Conservation (phyloP, 2,329 filamentous ascomycete genomes). For the Cercospora beticola region DNA sequence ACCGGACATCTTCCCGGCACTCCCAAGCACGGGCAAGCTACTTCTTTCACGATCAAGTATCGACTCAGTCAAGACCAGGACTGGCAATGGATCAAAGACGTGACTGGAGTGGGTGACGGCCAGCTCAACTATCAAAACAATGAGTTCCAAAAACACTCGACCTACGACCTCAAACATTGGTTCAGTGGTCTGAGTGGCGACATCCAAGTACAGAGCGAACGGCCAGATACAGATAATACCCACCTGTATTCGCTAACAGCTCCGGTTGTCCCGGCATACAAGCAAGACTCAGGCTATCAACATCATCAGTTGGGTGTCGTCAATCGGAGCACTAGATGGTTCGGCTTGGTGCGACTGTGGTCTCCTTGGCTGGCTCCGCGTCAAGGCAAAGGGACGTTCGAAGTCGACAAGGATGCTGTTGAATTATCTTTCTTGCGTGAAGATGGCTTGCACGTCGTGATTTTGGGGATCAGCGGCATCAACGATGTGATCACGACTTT, state of each 20-base stretch:
- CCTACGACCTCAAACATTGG: constrained; percentile 53
- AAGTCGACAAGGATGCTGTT: constrained; percentile 73
- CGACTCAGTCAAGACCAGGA: constrained; percentile 51
- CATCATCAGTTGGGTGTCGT: constrained; percentile 63
- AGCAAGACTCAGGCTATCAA: constrained; percentile 58
- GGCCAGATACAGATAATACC: constrained; percentile 67
- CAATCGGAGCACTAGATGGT: constrained; percentile 69
- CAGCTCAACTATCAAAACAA: constrained; percentile 54
- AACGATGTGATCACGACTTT: constrained; percentile 70
- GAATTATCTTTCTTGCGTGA: constrained; percentile 73
- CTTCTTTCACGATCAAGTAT: constrained; percentile 72
- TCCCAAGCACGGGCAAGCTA: constrained; percentile 47
- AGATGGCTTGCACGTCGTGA: constrained; percentile 71
- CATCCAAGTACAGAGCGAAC: constrained; percentile 54
- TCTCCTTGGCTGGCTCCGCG: constrained; percentile 85
- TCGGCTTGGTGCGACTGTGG: constrained; percentile 76
- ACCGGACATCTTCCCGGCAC: constrained; percentile 47
- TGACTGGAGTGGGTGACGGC: constrained; percentile 64
- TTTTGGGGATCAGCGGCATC: constrained; percentile 75
- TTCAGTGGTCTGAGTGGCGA: constrained; percentile 59
- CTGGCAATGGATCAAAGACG: constrained; percentile 72
- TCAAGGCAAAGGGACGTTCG: constrained; percentile 68
- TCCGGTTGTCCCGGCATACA: constrained; percentile 56
- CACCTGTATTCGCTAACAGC: constrained; percentile 68
- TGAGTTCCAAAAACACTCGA: constrained; percentile 33